Evolutionary conservation across 2,329 filamentous ascomycete genomes (phyloP).

Genomic region (Penicillium sp.): DNA sequence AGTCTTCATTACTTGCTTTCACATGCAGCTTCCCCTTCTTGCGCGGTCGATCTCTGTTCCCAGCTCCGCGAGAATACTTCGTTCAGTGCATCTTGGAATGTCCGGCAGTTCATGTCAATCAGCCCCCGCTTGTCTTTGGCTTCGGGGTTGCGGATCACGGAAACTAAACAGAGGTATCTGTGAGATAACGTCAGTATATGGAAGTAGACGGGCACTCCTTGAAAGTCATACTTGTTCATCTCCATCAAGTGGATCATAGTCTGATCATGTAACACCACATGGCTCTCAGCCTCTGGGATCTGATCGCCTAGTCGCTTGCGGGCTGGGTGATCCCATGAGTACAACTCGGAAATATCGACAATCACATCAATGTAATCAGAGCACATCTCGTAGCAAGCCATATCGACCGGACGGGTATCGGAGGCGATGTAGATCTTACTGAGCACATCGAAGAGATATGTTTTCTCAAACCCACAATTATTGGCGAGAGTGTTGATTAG

Average conservation of each 20-base stretch:
- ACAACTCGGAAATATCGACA: slow-evolving; percentile 93
- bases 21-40: neutral
- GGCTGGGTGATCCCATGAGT: slow-evolving; percentile 64
- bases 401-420: slow-evolving; percentile 86
- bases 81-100: slow-evolving; percentile 60
- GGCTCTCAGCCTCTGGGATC: slow-evolving; percentile 57
- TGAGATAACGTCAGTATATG: slow-evolving; percentile 15
- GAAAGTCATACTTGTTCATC: slow-evolving; percentile 58
- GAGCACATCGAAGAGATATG: slow-evolving; percentile 94
- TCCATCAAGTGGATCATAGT: slow-evolving; percentile 63
- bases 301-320: slow-evolving; percentile 44
- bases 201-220: neutral
- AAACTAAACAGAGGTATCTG: slow-evolving; percentile 62
- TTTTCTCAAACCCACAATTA: slow-evolving; percentile 94
- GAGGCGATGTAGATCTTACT: slow-evolving; percentile 99
- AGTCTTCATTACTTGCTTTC: slow-evolving; percentile 13
- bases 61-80: slow-evolving; percentile 56
- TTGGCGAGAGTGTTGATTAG: slow-evolving; percentile 91
- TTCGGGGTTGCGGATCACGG: slow-evolving; percentile 62
- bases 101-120: slow-evolving; percentile 64
- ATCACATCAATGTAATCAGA: slow-evolving; percentile 98
- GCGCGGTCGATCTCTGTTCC: slow-evolving; percentile 35
- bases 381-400: slow-evolving; percentile 96
- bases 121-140: slow-evolving; percentile 61
- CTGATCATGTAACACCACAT: slow-evolving; percentile 59